Percentiles rank a stretch among this genome's conserved stretches.
Evolutionary conservation across 164 flowering plant genomes (phyloP).

Genomic region (Tinospora cordifolia): DNA sequence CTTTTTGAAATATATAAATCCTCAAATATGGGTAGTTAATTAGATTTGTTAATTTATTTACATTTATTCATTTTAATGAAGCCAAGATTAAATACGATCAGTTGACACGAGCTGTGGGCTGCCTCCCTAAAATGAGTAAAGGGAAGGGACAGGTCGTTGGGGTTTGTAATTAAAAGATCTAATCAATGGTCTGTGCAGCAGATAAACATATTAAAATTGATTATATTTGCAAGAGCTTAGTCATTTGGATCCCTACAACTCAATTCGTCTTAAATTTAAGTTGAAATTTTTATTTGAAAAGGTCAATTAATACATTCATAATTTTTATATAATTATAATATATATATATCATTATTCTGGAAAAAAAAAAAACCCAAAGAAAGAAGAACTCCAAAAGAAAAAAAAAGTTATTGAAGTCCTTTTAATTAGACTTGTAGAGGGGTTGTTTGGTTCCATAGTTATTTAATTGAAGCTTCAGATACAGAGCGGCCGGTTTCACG

Average conservation of each 20-base stretch:
- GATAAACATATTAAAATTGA: neutral
- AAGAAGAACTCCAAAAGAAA: too few species aligned
- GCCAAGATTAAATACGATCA: neutral
- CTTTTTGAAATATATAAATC: too few species aligned
- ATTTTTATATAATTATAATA: too few species aligned
- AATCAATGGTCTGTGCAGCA: neutral
- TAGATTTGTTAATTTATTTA: too few species aligned
- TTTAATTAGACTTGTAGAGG: neutral
- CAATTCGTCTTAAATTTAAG: neutral
- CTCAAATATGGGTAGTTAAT: too few species aligned
- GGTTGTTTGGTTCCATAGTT: too few species aligned
- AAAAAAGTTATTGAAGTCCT: too few species aligned
- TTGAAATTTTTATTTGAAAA: neutral
- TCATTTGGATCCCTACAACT: too few species aligned
- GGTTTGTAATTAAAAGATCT: neutral
- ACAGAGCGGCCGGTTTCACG: conserved; percentile 19
- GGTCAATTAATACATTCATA: too few species aligned
- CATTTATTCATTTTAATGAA: neutral
- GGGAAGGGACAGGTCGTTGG: neutral
- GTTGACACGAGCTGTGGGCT: neutral
- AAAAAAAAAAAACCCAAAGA: too few species aligned
- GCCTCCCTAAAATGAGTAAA: neutral
- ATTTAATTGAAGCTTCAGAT: conserved; percentile 10
- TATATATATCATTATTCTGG: too few species aligned
- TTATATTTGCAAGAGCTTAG: too few species aligned